phyloP scores from a whole-genome alignment of 306 rosid genomes.

The Gillenia trifoliata region DNA sequence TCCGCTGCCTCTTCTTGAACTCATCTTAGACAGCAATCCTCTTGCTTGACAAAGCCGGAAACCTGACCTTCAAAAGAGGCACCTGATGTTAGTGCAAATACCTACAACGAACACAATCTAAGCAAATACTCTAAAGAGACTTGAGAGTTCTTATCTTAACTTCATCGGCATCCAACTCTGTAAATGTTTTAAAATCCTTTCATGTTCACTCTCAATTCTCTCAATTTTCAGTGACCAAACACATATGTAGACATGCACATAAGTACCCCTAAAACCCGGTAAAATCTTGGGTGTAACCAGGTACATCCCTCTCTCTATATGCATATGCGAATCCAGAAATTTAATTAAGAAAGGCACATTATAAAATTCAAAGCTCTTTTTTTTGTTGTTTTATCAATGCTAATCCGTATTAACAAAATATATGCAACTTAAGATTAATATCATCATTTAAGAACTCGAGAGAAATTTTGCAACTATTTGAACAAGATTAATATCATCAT shows the following conservation, averaged over 20 bases:
- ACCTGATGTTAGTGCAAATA: not conserved
- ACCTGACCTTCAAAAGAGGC: not conserved
- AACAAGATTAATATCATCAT: not conserved
- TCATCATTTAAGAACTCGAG: not conserved
- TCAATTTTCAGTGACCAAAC: not conserved
- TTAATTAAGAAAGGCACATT: too few species aligned
- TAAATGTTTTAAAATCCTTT: too few species aligned
- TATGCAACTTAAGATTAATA: not conserved
- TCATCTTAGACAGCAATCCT: conserved; percentile 15
- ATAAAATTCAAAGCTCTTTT: not conserved
- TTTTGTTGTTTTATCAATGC: too few species aligned
- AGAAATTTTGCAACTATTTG: not conserved
- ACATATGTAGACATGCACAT: not conserved
- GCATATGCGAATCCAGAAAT: not conserved
- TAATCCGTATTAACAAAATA: too few species aligned
- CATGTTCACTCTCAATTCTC: too few species aligned
- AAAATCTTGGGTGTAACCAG: too few species aligned
- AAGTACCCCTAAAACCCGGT: not conserved
- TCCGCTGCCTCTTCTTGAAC: conserved; percentile 21
- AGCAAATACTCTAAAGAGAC: not conserved
- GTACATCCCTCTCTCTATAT: not conserved
- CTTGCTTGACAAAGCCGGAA: not conserved
- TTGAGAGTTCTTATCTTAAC: too few species aligned
- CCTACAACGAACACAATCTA: not conserved
- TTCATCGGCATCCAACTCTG: too few species aligned